Base-by-base conservation (phyloP, 148 eudicot species). In the Amaranthus palmeri region DNA sequence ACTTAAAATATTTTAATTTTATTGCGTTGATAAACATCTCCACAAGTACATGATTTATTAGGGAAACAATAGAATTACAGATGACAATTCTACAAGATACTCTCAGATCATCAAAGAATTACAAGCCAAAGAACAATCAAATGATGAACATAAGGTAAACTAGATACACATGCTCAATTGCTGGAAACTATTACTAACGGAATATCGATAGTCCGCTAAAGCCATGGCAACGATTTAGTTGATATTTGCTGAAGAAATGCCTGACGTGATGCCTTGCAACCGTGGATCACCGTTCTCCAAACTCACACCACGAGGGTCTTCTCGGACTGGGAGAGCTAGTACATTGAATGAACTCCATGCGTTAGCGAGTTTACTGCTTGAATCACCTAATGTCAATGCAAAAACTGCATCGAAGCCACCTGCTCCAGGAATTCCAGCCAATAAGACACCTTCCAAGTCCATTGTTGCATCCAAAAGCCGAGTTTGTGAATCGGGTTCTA, bases 351-450 rank as follows among this genome's bases (percentile, higher is more conserved):
- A 92, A 75, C 96, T 88, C 92, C 92, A 95, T 65, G 80, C 78
- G 70, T 82, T 71, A 48, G 80, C 74, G 11, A 95, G 79, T 69
- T 84, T 83, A 75, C 78, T 81, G 74, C 89, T 84, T n/a, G 92
- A 77, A 72, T 78, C 80, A 42, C 90, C 93, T 66, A 93, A 79
- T 43, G 88, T 88, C 61, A 92, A 80, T 25, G 97, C 93, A 80
- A 93, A 92, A 40, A 95, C 79, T 11, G 97, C 99, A 78, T 95
- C 99, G 69, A 85, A 95, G 13, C 99, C 99, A 15, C 99, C 97
- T 67, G 99, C 99, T 73, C 97, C 99, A 12, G 99, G 99, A 79
- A 92, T 93, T 74, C 99, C 97, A 48, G 99, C 96, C 81, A 95
- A 79, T 15, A 95, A 73, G 75, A 95, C 92, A 69, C 99, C 99